phyloP scores from a whole-genome alignment of 2,329 filamentous ascomycete species.

The Catunica adiposa region DNA sequence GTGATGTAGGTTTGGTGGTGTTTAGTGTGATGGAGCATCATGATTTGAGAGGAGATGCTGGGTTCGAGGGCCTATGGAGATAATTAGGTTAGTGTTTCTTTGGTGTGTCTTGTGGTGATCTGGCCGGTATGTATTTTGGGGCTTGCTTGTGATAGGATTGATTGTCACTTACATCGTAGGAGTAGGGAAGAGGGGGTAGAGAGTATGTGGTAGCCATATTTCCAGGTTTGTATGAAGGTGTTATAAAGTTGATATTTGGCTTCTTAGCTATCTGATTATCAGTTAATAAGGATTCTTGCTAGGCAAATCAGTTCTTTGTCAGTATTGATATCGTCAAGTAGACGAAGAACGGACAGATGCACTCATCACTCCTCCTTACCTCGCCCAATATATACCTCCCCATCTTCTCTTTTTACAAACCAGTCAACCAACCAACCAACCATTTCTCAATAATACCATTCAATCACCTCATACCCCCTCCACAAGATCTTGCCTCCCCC shows the following conservation, averaged over 20 bases:
- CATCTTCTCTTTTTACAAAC: neutral
- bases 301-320: neutral
- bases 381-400: neutral
- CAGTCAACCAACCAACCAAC: neutral
- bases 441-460: neutral
- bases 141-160: neutral
- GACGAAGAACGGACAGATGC: neutral
- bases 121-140: neutral
- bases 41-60: conserved; percentile 60
- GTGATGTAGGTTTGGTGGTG: conserved; percentile 67
- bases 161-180: conserved; percentile 47
- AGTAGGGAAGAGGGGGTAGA: conserved; percentile 50
- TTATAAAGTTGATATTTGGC: neutral
- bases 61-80: conserved; percentile 46
- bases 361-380: neutral
- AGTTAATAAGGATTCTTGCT: neutral
- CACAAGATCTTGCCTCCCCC: neutral
- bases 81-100: neutral
- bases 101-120: neutral
- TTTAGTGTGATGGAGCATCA: conserved; percentile 66
- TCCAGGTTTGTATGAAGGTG: neutral
- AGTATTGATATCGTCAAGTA: neutral
- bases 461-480: neutral
- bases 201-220: conserved; percentile 27
- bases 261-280: neutral